phyloP scores from a whole-genome alignment of 371 early-diverging fungal species.

The Chytridium lagenaria region DNA sequence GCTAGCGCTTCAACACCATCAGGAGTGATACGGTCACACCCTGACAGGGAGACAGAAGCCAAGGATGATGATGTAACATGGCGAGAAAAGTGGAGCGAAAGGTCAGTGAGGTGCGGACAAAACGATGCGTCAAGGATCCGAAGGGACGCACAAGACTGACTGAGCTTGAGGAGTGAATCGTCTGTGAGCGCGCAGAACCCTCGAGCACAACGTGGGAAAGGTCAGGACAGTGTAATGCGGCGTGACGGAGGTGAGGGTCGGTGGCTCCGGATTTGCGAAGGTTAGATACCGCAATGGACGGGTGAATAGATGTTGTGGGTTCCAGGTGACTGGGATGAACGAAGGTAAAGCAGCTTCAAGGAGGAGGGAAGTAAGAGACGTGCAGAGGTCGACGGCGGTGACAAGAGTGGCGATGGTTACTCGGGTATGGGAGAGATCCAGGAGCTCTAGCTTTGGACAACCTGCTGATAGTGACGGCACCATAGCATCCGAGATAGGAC shows the following conservation, averaged over 20 bases:
- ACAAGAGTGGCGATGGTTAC: constrained; percentile 22
- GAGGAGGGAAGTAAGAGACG: constrained; percentile 14
- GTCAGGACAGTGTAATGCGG: constrained; percentile 30
- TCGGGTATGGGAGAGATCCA: constrained; percentile 38
- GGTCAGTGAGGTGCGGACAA: constrained; percentile 29
- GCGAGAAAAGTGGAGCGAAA: constrained; percentile 20
- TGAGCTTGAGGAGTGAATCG: constrained; percentile 30
- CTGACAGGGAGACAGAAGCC: constrained; percentile 11
- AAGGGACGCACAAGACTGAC: constrained; percentile 15
- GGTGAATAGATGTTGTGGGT: constrained; percentile 15
- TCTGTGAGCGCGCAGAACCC: constrained; percentile 34
- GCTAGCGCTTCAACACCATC: constrained; percentile 24
- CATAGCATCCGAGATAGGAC: constrained; percentile 36
- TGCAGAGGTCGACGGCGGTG: constrained; percentile 26
- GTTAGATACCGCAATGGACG: constrained; percentile 24
- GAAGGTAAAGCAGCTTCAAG: constrained; percentile 13
- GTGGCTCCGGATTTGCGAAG: constrained; percentile 29
- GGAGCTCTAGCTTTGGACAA: constrained; percentile 15
- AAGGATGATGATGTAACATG: constrained; percentile 1
- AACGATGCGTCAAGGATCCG: constrained; percentile 27
- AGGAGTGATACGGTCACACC: constrained; percentile 22
- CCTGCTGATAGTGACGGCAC: constrained; percentile 10
- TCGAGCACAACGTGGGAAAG: constrained; percentile 27
- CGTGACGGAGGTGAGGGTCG: constrained; percentile 26
- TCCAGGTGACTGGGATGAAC: constrained; percentile 6